Conservation (phyloP, 23 red algal species). For the Rhodosorus marinus region DNA sequence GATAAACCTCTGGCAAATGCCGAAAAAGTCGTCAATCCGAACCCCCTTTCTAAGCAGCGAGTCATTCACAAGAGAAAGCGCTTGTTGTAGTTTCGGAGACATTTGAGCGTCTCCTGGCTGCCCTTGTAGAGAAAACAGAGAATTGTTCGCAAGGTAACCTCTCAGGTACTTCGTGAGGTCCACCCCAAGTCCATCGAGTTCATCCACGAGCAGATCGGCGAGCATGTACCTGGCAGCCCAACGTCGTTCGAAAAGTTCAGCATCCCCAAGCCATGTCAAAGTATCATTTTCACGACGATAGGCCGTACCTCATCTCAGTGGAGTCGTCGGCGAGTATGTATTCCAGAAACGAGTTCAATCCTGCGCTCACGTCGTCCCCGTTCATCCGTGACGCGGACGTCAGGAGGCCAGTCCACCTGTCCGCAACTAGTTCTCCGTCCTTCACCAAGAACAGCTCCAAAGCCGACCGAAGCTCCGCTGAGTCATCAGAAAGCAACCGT, state of each 20-base stretch:
- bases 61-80: constrained; percentile 4
- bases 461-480: constrained; percentile 80
- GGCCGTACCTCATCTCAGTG: too few species aligned
- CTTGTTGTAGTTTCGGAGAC: neutral
- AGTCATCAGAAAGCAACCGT: constrained; percentile 73
- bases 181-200: constrained; percentile 46
- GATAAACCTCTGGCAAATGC: constrained; percentile 3
- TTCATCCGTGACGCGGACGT: constrained; percentile 54
- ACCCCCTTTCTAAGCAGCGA: constrained; percentile 15
- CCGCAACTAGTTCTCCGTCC: constrained; percentile 57
- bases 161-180: constrained; percentile 45
- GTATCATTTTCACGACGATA: too few species aligned
- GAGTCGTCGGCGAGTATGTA: constrained; percentile 66
- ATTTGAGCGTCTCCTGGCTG: neutral
- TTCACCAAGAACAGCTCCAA: constrained; percentile 77
- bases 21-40: constrained; percentile 15
- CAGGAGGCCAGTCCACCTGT: constrained; percentile 68
- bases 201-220: constrained; percentile 52
- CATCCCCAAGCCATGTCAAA: too few species aligned
- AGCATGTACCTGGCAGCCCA: constrained; percentile 64
- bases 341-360: constrained; percentile 39
- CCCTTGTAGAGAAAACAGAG: constrained; percentile 10
- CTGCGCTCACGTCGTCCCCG: constrained; percentile 74
- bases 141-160: too few species aligned
- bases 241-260: constrained; percentile 27